Percentiles rank a stretch among this genome's conserved stretches.
Evolutionary conservation across 495 filamentous ascomycete species (phyloP).

Genomic region (Aspergillus olivimuriae): DNA sequence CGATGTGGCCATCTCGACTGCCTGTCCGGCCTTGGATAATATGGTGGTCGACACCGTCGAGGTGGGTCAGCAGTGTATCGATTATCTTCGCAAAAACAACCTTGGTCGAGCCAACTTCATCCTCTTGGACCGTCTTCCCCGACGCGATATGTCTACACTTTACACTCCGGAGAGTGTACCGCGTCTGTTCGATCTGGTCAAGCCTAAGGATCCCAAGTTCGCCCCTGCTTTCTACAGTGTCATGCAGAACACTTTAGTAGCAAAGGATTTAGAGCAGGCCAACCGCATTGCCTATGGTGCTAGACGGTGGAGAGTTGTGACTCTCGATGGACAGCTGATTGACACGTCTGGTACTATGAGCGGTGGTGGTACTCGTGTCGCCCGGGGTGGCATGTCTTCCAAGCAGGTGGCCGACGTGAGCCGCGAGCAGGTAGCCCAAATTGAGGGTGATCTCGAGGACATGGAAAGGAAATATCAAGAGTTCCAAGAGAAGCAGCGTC

Average conservation of each 20-base stretch:
- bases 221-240: conserved; percentile 91
- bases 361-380: conserved; percentile 83
- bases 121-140: conserved; percentile 77
- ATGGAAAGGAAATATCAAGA: conserved; percentile 72
- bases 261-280: conserved; percentile 84
- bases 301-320: conserved; percentile 90
- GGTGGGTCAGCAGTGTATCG: conserved; percentile 93
- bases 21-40: conserved; percentile 85
- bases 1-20: conserved; percentile 94
- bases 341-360: conserved; percentile 98
- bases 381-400: conserved; percentile 89
- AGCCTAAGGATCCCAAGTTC: conserved; percentile 80
- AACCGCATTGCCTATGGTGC: conserved; percentile 95
- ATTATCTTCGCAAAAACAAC: conserved; percentile 94
- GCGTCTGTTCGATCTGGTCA: conserved; percentile 86
- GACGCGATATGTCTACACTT: conserved; percentile 67
- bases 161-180: conserved; percentile 89
- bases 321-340: conserved; percentile 88
- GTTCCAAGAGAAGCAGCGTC: conserved; percentile 72
- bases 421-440: conserved; percentile 79
- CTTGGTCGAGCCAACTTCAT: conserved; percentile 97
- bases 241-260: conserved; percentile 88
- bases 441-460: conserved; percentile 79
- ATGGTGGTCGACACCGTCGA: conserved; percentile 94
- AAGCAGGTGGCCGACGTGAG: conserved; percentile 80